Base-by-base conservation (phyloP, 768 basidiomycete species). In the Amanita muscaria region DNA sequence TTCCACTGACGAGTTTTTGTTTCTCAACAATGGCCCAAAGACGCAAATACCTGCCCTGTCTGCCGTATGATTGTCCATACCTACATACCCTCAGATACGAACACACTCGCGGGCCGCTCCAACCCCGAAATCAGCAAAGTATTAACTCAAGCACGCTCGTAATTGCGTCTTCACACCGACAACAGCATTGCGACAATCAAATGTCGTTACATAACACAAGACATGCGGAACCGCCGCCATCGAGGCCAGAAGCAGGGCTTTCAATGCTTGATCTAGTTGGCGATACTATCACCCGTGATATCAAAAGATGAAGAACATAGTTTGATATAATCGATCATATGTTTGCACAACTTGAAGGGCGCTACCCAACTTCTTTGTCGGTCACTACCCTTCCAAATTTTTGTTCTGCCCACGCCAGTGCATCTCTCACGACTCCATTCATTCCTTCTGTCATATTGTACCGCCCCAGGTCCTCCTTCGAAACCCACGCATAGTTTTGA, bases 1-100 rank as follows among this genome's bases (percentile, higher is more conserved):
- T 48, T 25, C 19, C 22, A 42, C 24, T 35, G 33, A 44, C 31
- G 36, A 44, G 36, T 45, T 42, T 27, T 51, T 25, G 2, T n/a
- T n/a, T n/a, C n/a, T 5, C 48, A 88, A 82, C 80, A 87, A 83
- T 90, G 88, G 88, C 70, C 89, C 18, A 74, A 74, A 50, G 70
- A 74, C 3, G 84, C 86, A 4, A 77, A 69, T 40, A 88, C 85
- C 0, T 90, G 88, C 51, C 88, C 87, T 11, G 83, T 89, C 2
- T 90, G 87, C 59, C 80, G 87, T 32, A 75, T 78, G 52, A 63
- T 71, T 21, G 80, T 87, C 29, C 42, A 44, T 22, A 38, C 18
- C 21, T 42, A n/a, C n/a, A n/a, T n/a, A n/a, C n/a, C n/a, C 40
- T 22, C 47, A 27, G 12, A 15, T 48, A 19, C 42, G 42, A n/a